Evolutionary conservation across 371 early-diverging fungal genomes (phyloP), one percentile per base, ranked within the genome.

Genomic region (Haplosporangium sp.): DNA sequence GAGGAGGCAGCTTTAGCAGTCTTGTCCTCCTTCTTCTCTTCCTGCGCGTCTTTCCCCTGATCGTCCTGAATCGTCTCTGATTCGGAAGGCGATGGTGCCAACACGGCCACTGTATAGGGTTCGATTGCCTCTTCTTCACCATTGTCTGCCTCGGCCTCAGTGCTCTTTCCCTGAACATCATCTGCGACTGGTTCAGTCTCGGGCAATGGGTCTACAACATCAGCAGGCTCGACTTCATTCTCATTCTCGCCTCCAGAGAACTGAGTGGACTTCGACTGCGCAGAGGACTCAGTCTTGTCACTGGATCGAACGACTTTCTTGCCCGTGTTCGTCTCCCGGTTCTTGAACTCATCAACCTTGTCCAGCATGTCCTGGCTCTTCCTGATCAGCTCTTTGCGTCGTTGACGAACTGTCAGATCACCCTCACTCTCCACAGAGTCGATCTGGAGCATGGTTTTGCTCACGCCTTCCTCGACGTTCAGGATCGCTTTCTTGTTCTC

Each of bases 331-430:
- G 50, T 12, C 21, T 62, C 58, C 12, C 38, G 45, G 23, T 11
- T 69, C 64, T 69, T 79, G 59, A 42, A 68, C 7, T 21, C 58
- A 43, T 79, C 80, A 13, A 73, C 73, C 6, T 40, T 41, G 4
- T 79, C 73, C 3, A 79, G 69, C 68, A 79, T 51, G 16, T 64
- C 68, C 53, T 79, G 73, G 42, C 69, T 64, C 69, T 72, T 68
- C 59, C 69, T 72, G 53, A 79, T 69, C 52, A 79, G 38, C 63
- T 79, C 80, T 58, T 73, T 72, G 5, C 80, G 57, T 14, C 73
- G 60, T 57, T 72, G 56, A 29, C 80, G 73, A 38, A 79, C 59
- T 2, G 73, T 61, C 43, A 73, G 59, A 45, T 73, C 66, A 14
- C 73, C 80, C 2, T 79, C 69, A 43, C 73, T 79, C 36, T 64